These are phyloP conservation scores for Solanum aculeatissimum DNA, from an alignment of 305 asterid genomes.

Conservation along the genomic window DNA sequence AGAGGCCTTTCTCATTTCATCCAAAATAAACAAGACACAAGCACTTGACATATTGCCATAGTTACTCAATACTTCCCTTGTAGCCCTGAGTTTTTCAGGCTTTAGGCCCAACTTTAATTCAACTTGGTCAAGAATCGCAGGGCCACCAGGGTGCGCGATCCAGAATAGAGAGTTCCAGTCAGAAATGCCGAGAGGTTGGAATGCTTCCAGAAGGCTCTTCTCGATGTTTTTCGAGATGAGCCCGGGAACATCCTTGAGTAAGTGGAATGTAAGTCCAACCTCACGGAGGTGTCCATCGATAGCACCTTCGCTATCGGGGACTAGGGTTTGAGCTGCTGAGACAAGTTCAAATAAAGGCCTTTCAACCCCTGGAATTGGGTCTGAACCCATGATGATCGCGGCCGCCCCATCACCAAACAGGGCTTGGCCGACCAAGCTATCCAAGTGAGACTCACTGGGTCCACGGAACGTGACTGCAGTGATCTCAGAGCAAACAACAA, in stretches of 20 bases:
- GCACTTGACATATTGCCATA: slow-evolving; percentile 77
- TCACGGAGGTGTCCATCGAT: slow-evolving; percentile 55
- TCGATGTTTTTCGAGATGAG: slow-evolving; percentile 42
- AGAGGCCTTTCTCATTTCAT: slow-evolving; percentile 62
- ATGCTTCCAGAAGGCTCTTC: slow-evolving; percentile 43
- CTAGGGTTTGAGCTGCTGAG: slow-evolving; percentile 42
- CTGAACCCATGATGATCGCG: slow-evolving; percentile 41
- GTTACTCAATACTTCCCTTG: slow-evolving; percentile 44
- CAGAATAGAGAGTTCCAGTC: slow-evolving; percentile 63
- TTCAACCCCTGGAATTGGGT: slow-evolving; percentile 30
- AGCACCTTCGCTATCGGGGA: slow-evolving; percentile 47
- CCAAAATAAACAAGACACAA: slow-evolving; percentile 48
- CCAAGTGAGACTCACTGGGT: slow-evolving; percentile 34
- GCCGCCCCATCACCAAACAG: slow-evolving; percentile 68
- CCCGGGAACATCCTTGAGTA: slow-evolving; percentile 48
- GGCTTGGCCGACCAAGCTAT: slow-evolving; percentile 50
- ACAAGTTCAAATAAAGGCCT: slow-evolving; percentile 41
- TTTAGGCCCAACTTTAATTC: slow-evolving; percentile 30
- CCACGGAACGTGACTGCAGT: slow-evolving; percentile 55
- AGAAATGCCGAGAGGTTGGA: slow-evolving; percentile 36
- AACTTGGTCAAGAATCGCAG: slow-evolving; percentile 52
- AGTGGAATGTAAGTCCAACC: slow-evolving; percentile 46
- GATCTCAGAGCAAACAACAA: slow-evolving; percentile 59
- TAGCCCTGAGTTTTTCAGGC: slow-evolving; percentile 41
- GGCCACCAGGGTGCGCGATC: slow-evolving; percentile 68